Evolutionary conservation across 169 alveolate species (phyloP), one percentile per base, ranked within the genome.

Genomic region (Plasmodium gonderi): DNA sequence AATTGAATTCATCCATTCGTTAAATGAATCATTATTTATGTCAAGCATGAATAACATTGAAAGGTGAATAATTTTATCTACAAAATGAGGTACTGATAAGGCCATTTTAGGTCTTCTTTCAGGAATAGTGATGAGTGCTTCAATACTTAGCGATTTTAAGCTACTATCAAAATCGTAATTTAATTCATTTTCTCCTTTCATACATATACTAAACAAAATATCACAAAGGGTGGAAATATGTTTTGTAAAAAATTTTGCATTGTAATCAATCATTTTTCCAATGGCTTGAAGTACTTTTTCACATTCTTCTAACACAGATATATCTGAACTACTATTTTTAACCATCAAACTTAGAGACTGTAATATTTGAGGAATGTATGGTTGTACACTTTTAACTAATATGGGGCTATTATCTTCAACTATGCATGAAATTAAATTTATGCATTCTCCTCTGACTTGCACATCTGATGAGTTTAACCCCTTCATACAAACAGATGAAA

Each of bases 11-110:
- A 96, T 92, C 96, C 97, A 96, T 79, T 97, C 97, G 33, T 96
- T 96, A 79, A 95, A 95, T 31, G 96, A 87, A 60, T 97, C 98
- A 45, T 95, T 97, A 40, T 97, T 96, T 11, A 97, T 95, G 26
- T 97, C 98, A 51, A 97, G 91, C 98, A 97, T 97, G 69, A 95
- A 94, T 78, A 91, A 79, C 95, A 96, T 94, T 11, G 95, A 94
- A 54, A 96, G 90, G 40, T 81, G 79, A 12, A 96, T 93, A 91
- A 95, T 91, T 23, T 93, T 91, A 26, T 93, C 81, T n/a, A 95
- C 96, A 91, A 96, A 96, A 92, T 93, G 95, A 12, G 97, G 97
- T 9, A 94, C 94, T 2, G 95, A 89, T 20, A 95, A 80, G 20
- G 97, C 97, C 94, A 91, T 94, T 76, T 95, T 92, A 3, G 97